These are phyloP conservation scores for Oryza australiensis DNA, from an alignment of 176 grass and related monocot genomes.

Conservation along the genomic window DNA sequence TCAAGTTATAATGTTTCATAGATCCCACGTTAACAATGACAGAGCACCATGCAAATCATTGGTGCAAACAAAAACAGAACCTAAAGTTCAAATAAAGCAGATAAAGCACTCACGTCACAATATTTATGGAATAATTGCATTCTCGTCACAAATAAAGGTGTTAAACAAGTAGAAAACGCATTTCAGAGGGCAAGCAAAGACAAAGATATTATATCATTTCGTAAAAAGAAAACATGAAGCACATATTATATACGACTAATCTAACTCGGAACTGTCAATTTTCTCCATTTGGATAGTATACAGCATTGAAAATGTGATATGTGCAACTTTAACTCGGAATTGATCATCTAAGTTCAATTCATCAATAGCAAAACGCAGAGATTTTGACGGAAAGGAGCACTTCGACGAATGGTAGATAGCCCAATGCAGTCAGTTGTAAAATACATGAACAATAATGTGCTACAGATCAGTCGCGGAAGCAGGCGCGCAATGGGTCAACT, in stretches of 20 bases:
- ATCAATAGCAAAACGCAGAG: not conserved
- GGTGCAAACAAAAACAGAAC: not conserved
- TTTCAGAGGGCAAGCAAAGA: not conserved
- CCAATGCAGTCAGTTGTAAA: not conserved
- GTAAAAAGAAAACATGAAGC: conserved; percentile 1
- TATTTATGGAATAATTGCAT: not conserved
- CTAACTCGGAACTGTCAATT: not conserved
- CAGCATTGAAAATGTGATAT: not conserved
- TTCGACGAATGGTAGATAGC: not conserved
- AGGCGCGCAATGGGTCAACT: too few species aligned
- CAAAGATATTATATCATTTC: not conserved
- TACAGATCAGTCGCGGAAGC: not conserved
- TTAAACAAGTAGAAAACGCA: not conserved
- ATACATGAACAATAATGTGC: not conserved
- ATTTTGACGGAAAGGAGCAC: not conserved
- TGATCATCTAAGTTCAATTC: not conserved
- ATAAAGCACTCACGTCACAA: not conserved
- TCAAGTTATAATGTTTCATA: conserved; percentile 2
- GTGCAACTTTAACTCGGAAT: not conserved
- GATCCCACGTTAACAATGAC: not conserved
- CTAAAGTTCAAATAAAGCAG: conserved; percentile 3
- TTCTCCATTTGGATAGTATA: not conserved
- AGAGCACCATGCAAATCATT: not conserved
- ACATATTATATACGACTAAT: not conserved
- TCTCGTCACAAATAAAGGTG: not conserved